phyloP scores from a whole-genome alignment of 169 alveolate genomes.

The Hammondia hammondi region DNA sequence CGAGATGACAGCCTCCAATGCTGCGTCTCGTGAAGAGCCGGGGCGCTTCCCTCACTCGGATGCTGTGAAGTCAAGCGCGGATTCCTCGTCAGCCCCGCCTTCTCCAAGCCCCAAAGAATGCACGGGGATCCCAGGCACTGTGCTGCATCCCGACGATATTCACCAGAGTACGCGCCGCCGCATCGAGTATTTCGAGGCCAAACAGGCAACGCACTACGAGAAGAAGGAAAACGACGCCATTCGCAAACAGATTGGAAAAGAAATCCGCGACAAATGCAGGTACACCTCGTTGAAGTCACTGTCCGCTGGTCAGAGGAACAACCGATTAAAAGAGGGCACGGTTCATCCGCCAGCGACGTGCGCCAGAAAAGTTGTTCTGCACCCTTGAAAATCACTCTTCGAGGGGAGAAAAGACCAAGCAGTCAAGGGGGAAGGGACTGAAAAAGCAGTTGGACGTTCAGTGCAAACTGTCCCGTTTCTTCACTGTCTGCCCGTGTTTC shows the following conservation, averaged over 20 bases:
- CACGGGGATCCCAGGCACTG: neutral
- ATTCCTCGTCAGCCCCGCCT: neutral
- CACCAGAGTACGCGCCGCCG: conserved; percentile 27
- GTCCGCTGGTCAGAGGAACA: too few relatives aligned
- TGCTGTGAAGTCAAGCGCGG: neutral
- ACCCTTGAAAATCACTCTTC: too few relatives aligned
- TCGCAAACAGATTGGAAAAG: conserved; percentile 16
- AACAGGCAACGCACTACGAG: conserved; percentile 10
- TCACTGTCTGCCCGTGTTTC: too few relatives aligned
- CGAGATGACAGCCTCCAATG: neutral
- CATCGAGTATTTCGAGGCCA: conserved; percentile 31
- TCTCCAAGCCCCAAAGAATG: neutral
- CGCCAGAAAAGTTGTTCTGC: too few relatives aligned
- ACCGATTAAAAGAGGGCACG: too few relatives aligned
- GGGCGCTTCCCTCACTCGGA: neutral
- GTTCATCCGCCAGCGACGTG: too few relatives aligned
- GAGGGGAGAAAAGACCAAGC: too few relatives aligned
- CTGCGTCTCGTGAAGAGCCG: neutral
- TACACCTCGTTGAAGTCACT: neutral
- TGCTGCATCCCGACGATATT: conserved; percentile 4
- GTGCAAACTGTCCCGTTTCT: too few relatives aligned
- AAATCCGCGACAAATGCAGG: conserved; percentile 59
- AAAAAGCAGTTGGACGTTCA: too few relatives aligned
- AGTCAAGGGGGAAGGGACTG: too few relatives aligned
- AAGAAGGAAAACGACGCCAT: conserved; percentile 41